A percentile compares a stretch with the other conserved stretches of the same genome.
Evolutionary conservation across 345 rosid species (phyloP).

Genomic region (Linum lewisii): DNA sequence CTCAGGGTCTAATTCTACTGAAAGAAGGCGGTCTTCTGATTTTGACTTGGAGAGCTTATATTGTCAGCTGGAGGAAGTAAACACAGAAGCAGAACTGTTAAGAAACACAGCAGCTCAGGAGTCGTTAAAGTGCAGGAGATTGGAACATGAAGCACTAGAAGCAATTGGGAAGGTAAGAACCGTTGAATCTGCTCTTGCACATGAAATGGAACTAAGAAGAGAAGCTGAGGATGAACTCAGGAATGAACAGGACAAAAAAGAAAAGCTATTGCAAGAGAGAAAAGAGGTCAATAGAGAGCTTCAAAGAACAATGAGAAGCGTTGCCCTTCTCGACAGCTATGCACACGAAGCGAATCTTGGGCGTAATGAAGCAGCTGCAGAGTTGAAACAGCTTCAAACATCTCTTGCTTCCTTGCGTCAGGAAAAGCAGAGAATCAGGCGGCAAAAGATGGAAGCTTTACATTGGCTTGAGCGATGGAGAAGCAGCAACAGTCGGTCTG

Average conservation of each 20-base stretch:
- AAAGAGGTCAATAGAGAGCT: conserved; percentile 32
- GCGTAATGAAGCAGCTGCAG: conserved; percentile 40
- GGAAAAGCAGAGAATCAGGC: conserved; percentile 48
- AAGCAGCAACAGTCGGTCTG: conserved; percentile 32
- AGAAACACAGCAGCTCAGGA: conserved; percentile 27
- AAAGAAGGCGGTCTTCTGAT: conserved; percentile 26
- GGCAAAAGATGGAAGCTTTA: conserved; percentile 58
- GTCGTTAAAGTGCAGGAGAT: conserved; percentile 19
- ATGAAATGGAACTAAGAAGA: conserved; percentile 35
- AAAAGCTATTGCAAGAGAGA: conserved; percentile 40
- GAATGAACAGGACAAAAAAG: conserved; percentile 25
- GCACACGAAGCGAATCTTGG: conserved; percentile 39
- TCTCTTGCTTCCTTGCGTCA: conserved; percentile 44
- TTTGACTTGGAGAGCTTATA: conserved; percentile 27
- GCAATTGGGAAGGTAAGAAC: conserved; percentile 38
- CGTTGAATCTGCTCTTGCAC: conserved; percentile 31
- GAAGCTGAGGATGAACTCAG: conserved; percentile 40
- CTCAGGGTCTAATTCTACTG: conserved; percentile 24
- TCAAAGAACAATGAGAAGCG: conserved; percentile 41
- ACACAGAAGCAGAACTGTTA: conserved; percentile 25
- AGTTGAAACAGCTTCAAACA: conserved; percentile 34
- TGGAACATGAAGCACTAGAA: conserved; percentile 42
- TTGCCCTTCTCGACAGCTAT: conserved; percentile 47
- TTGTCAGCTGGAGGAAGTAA: conserved; percentile 24
- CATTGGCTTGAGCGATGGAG: conserved; percentile 68